Evolutionary conservation across 1,284 basidiomycete genomes (phyloP).

Genomic region (Trametes hirsuta): DNA sequence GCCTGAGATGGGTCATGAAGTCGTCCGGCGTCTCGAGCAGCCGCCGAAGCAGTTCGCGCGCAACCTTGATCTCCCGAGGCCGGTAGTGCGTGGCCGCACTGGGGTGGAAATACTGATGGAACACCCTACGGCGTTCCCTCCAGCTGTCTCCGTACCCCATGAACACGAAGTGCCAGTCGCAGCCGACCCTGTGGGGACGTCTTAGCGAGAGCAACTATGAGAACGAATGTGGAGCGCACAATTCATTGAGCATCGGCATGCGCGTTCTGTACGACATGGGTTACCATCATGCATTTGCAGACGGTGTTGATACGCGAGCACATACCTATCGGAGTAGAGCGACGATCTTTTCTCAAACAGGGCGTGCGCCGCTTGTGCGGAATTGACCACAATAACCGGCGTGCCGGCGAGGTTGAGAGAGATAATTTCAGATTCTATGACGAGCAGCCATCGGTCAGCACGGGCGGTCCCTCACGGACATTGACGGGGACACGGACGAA

Average conservation of each 20-base stretch:
- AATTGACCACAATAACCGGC: constrained; percentile 33
- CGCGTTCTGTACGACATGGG: constrained; percentile 18
- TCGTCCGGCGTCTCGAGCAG: constrained; percentile 32
- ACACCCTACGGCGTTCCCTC: constrained; percentile 29
- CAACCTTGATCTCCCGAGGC: constrained; percentile 24
- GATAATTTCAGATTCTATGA: constrained; percentile 32
- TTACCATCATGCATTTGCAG: background rate
- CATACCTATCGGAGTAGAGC: constrained; percentile 31
- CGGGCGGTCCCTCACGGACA: background rate
- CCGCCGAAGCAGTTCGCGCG: constrained; percentile 22
- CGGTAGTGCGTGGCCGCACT: constrained; percentile 27
- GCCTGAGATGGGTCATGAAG: constrained; percentile 30
- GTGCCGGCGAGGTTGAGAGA: constrained; percentile 29
- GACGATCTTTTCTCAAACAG: constrained; percentile 32
- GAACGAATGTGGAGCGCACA: constrained; percentile 20
- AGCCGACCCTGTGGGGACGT: constrained; percentile 26
- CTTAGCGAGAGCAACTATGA: constrained; percentile 8
- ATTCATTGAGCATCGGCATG: constrained; percentile 32
- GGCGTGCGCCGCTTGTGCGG: constrained; percentile 30
- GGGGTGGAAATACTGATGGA: constrained; percentile 32
- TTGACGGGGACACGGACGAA: constrained; percentile 6
- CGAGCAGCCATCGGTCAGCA: background rate
- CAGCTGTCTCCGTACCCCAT: constrained; percentile 32
- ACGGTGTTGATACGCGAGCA: background rate
- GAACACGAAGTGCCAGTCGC: constrained; percentile 33